These are phyloP conservation scores for Coniella vitis DNA, from an alignment of 2,329 filamentous ascomycete species.

Conservation along the genomic window DNA sequence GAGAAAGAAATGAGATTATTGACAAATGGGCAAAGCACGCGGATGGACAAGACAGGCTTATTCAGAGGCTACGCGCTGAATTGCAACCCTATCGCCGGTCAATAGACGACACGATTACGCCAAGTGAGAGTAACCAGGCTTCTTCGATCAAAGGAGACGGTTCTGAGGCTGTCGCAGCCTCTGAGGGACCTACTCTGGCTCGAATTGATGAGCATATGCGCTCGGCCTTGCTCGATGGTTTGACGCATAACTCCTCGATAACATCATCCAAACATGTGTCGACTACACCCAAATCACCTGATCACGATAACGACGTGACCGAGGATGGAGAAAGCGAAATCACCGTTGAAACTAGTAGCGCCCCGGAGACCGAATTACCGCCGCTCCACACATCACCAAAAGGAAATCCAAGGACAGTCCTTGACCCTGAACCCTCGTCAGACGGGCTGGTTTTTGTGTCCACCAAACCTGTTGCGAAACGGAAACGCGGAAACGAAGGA, in stretches of 20 bases:
- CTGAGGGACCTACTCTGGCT: neutral
- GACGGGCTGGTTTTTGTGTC: constrained; percentile 45
- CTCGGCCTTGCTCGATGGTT: too few species aligned
- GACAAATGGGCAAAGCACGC: constrained; percentile 41
- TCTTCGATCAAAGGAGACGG: neutral
- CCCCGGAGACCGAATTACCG: constrained; percentile 23
- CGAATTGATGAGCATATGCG: neutral
- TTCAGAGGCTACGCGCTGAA: constrained; percentile 36
- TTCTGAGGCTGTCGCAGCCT: neutral
- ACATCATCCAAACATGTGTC: neutral
- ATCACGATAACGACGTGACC: neutral
- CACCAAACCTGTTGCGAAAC: constrained; percentile 42
- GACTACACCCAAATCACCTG: neutral
- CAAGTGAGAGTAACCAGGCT: neutral
- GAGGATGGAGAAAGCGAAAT: constrained; percentile 2
- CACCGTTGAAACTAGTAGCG: neutral
- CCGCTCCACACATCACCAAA: constrained; percentile 20
- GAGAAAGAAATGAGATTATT: constrained; percentile 34
- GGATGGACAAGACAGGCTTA: constrained; percentile 34
- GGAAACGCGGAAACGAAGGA: constrained; percentile 28
- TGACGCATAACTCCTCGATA: too few species aligned
- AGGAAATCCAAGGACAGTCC: constrained; percentile 1
- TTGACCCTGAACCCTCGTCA: constrained; percentile 50
- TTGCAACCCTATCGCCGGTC: constrained; percentile 1
- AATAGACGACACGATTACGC: neutral